Percentiles rank a stretch among this genome's conserved stretches.
phyloP scores from a whole-genome alignment of 2,329 filamentous ascomycete species.

The Blumeriella jaapii region DNA sequence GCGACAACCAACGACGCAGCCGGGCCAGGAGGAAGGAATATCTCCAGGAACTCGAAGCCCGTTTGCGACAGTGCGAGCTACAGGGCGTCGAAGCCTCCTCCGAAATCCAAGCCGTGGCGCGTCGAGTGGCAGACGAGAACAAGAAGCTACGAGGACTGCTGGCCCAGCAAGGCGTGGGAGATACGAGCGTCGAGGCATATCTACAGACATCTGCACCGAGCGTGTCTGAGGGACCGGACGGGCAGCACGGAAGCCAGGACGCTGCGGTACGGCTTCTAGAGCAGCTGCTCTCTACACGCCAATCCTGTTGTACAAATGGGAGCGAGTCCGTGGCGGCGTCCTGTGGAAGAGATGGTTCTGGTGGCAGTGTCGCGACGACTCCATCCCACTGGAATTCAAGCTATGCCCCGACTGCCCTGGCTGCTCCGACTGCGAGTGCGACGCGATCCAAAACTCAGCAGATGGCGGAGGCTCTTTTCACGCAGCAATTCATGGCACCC shows the following conservation, averaged over 20 bases:
- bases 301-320: conserved; percentile 15
- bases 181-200: conserved; percentile 37
- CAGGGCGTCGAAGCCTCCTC: conserved; percentile 55
- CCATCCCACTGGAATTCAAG: no score
- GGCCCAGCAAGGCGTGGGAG: conserved; percentile 42
- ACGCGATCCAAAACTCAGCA: no score
- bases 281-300: conserved; percentile 19
- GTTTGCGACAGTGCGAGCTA: conserved; percentile 50
- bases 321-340: conserved; percentile 10
- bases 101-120: conserved; percentile 61
- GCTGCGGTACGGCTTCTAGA: conserved; percentile 21
- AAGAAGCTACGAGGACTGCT: conserved; percentile 49
- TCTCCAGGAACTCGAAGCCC: conserved; percentile 55
- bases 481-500: conserved; percentile 20
- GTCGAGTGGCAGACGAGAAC: conserved; percentile 60
- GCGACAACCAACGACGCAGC: conserved; percentile 69
- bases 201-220: conserved; percentile 13
- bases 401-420: no score
- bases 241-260: conserved; percentile 9
- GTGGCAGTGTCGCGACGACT: no score
- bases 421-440: no score
- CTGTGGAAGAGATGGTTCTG: conserved; percentile 5
- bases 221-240: no score
- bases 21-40: conserved; percentile 65
- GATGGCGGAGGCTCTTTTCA: background rate